Base-by-base conservation (phyloP, 2,329 filamentous ascomycete genomes). In the Fusarium tricinctum region DNA sequence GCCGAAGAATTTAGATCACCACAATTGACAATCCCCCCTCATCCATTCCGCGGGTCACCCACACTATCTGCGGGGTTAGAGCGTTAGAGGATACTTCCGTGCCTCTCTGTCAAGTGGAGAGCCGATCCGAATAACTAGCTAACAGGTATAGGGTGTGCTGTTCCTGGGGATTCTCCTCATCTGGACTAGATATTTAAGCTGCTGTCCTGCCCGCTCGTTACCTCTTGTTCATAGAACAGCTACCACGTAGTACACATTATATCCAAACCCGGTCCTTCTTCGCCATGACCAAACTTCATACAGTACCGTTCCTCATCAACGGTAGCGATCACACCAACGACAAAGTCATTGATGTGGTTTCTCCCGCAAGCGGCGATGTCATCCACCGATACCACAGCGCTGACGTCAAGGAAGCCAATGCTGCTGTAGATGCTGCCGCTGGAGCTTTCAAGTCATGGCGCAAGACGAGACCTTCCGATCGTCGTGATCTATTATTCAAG, bases 401-500 rank as follows among this genome's bases (percentile, higher is more conserved):
- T 4, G 80, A 85, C 38, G 86, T 86, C 46, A 78, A 81, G 4
- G 82, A 87, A 66, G 89, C 89, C 28, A 78, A 85, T 19, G 78
- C 81, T 12, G 85, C 89, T 12, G 78, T 84, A 53, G 70, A 77
- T 26, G 79, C 83, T 8, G 92, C 92, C 1, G 82, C 88, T n/a
- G 81, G 83, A 15, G 92, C 93, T 2, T 90, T 92, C 78, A 85
- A 85, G 43, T 79, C 84, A 60, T 97, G 93, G 93, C 84, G 85
- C 43, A 86, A 85, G 68, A 86, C 86, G 4, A 88, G 87, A 45
- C 86, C 89, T 2, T 74, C 81, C 23, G 75, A 83, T 23, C 90
- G 91, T 39, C 88, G 92, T 35, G 86, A 91, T 68, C 88, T 97
- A 67, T 84, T 97, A 60, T 81, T 91, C 59, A 89, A 88, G 75